Base-by-base conservation (phyloP, 2,329 filamentous ascomycete species). In the Mycosphaerella sp. region DNA sequence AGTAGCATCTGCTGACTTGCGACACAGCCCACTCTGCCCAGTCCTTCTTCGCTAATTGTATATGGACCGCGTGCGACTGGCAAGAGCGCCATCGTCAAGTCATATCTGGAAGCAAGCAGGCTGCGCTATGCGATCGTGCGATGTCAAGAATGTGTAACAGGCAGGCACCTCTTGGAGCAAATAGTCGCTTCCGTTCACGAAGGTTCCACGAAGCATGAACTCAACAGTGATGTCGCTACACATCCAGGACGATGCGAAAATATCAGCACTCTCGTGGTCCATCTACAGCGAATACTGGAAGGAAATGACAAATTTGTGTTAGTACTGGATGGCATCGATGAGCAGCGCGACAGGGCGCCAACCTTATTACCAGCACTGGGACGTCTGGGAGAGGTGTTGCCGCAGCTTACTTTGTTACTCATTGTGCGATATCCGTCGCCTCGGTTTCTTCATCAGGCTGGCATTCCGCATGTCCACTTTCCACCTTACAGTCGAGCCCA, bases 61-160 rank as follows among this genome's bases (percentile, higher is more conserved):
- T 84, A 97, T 69, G 93, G 93, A 48, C 82, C 90, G 31, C 84
- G 91, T 65, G 86, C 89, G 2, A 95, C 91, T 0, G 92, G 90
- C 40, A 97, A 97, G 73, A 88, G 83, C 32, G 80, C 81, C 45
- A 79, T 95, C 48, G 76, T 85, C 3, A 76, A 77, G 53, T 76
- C 78, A 2, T 78, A 89, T 12, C 78, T 95, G 2, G 67, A 78
- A 29, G 65, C 67, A 1, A 73, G 80, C 9, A 61, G 61, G 6
- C 65, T 84, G 12, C 72, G 73, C 23, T 80, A 85, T 63, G 80
- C 83, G 38, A 74, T 87, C 31, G 73, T 92, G 56, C 83, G 81
- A 62, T 87, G 83, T 21, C 75, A 80, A 59, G 87, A 92, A 73
- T 92, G 87, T 67, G 85, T 95, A 59, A 90, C 87, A 1, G 80